Evolutionary conservation across 306 rosid species (phyloP), one percentile per base, ranked within the genome.

Genomic region (Ammopiptanthus mongolicus): DNA sequence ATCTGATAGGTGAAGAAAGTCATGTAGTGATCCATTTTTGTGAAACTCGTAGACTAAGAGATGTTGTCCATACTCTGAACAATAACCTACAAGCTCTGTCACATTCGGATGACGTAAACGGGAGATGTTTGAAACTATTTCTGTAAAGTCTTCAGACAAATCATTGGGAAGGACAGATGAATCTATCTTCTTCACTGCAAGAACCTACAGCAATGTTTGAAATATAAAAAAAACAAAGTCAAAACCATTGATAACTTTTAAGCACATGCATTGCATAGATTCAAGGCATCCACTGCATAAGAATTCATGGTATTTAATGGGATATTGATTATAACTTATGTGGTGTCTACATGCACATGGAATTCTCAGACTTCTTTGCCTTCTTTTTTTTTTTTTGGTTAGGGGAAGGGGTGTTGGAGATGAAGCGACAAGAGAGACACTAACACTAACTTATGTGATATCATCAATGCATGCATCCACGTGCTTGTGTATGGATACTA

Each of bases 151-250:
- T 66, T 95, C 97, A 36, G 92, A 73, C 61, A 81, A 50, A 57
- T 82, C 90, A 57, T 64, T 77, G 31, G 82, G 81, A 85, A 95
- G 69, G 70, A 82, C 88, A 77, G 96, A 82, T 71, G 97, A 89
- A 85, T 92, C 96, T 61, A 95, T 81, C 85, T 95, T 95, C 92
- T 90, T 95, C 87, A 95, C 97, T 17, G 98, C 98, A 71, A 90
- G 93, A 84, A 95, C 96, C 99, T 95, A 64, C 62, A 79, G 52
- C 12, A 61, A 71, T 14, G 36, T 63, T 18, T 58, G 0, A 72
- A 79, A 58, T 18, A n/a, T n/a, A n/a, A 3, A 65, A 50, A 44
- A 66, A 68, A 65, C 4, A 42, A 31, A 18, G 62, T 48, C 25
- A 78, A 80, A 78, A 41, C 18, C 81, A 64, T 78, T 65, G 55